Conservation (phyloP, 2,329 filamentous ascomycete species). For the Alternaria postmessia region DNA sequence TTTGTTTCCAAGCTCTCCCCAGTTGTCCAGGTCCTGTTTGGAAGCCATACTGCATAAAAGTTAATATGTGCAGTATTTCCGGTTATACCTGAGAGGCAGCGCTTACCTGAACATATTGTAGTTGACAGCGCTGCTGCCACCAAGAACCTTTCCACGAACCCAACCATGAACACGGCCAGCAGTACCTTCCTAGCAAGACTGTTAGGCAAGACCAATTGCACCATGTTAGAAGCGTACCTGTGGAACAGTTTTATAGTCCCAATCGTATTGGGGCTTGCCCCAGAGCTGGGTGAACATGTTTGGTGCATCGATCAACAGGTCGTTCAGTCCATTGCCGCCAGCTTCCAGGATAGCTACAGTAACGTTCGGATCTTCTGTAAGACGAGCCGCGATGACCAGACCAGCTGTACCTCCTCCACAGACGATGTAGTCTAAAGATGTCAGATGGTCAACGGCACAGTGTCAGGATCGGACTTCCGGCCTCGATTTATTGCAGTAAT, state of each 20-base stretch:
- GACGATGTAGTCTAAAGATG: slow-evolving; percentile 27
- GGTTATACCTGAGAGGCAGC: background rate
- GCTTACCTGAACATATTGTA: slow-evolving; percentile 34
- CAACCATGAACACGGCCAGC: slow-evolving; percentile 31
- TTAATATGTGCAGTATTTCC: background rate
- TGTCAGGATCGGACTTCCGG: background rate
- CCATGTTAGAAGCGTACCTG: slow-evolving; percentile 23
- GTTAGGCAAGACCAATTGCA: slow-evolving; percentile 6
- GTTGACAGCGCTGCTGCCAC: slow-evolving; percentile 53
- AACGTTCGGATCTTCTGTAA: slow-evolving; percentile 38
- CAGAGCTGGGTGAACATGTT: slow-evolving; percentile 35
- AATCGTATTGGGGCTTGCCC: slow-evolving; percentile 45
- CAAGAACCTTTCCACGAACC: slow-evolving; percentile 42
- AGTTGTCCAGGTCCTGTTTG: slow-evolving; percentile 47
- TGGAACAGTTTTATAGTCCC: slow-evolving; percentile 41
- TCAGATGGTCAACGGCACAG: background rate
- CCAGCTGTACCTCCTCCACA: slow-evolving; percentile 44
- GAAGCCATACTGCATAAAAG: slow-evolving; percentile 32
- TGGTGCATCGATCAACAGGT: slow-evolving; percentile 39
- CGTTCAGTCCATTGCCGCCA: slow-evolving; percentile 37
- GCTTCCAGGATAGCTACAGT: slow-evolving; percentile 41
- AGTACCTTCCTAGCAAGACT: slow-evolving; percentile 31
- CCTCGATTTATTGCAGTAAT: background rate
- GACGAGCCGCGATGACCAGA: slow-evolving; percentile 39
- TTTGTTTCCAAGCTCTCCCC: slow-evolving; percentile 51